Base-by-base conservation (phyloP, 2,329 filamentous ascomycete species). In the Colletotrichum spaethianum region DNA sequence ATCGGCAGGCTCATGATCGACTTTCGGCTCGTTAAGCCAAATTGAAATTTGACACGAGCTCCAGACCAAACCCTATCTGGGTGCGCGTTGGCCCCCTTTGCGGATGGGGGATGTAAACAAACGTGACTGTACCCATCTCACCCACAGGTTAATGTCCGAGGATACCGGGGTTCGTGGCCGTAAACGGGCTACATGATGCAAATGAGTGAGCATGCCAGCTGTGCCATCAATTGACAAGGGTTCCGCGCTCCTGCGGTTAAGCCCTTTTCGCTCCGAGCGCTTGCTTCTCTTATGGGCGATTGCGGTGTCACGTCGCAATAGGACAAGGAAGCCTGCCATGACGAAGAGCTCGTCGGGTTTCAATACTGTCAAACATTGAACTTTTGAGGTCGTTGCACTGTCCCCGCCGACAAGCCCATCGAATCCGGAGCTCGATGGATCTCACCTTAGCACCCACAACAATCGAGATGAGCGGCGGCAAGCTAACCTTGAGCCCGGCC, bases 61-160 rank as follows among this genome's bases (percentile, higher is more conserved):
- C 64, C 52, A 59, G 64, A 38, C 65, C 69, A 63, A 59, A 53
- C 59, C 65, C 64, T 63, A 55, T 53, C 65, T 59, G 48, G 61
- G 33, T 55, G 55, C 36, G 53, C 53, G 31, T 31, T 33, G 57
- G 18, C 38, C 28, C 11, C 52, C 20, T 31, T 57, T 70, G 53
- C 31, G 61, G 38, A 67, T 44, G 53, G n/a, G 20, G 26, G 40
- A 23, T 62, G 70, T 67, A 67, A 73, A 71, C 56, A 67, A 70
- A 67, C 42, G 67, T 55, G 67, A 64, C 44, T 46, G 60, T 72
- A 67, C 62, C 67, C 70, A 71, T 73, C 33, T 64, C 70, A 60
- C 53, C 70, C 70, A 72, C 67, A 73, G 42, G 28, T 73, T 73
- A 72, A 73, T 73, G 62, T 67, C 70, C 70, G 70, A 73, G 63